Evolutionary conservation across 2,329 filamentous ascomycete species (phyloP).

Genomic region (Stenocarpella maydis): DNA sequence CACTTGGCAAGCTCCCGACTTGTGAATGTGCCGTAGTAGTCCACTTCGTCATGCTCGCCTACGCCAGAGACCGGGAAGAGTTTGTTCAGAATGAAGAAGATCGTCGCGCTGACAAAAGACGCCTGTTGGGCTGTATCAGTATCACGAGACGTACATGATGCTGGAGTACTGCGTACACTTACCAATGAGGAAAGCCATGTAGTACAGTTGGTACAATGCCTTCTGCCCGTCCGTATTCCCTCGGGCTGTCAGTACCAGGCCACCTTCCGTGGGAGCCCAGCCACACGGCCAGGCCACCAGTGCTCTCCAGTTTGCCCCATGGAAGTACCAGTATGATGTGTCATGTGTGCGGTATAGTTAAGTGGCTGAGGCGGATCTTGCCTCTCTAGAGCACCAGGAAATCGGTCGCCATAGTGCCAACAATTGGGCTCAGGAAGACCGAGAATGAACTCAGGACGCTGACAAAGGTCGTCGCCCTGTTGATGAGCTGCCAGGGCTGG

Average conservation of each 20-base stretch:
- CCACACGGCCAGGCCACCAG: conserved; percentile 53
- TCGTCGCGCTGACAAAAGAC: conserved; percentile 48
- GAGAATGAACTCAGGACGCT: conserved; percentile 50
- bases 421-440: conserved; percentile 49
- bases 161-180: conserved; percentile 26
- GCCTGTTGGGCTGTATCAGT: conserved; percentile 39
- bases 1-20: conserved; percentile 49
- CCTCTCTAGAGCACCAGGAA: conserved; percentile 47
- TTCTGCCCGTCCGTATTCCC: conserved; percentile 44
- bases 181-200: conserved; percentile 56
- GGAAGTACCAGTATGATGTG: conserved; percentile 52
- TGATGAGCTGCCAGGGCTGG: conserved; percentile 45
- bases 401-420: conserved; percentile 49
- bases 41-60: conserved; percentile 53
- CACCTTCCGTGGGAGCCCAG: conserved; percentile 53
- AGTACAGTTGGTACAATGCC: conserved; percentile 53
- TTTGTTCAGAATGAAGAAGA: conserved; percentile 45
- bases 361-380: conserved; percentile 46
- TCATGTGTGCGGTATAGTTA: conserved; percentile 46
- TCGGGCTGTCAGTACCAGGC: conserved; percentile 48
- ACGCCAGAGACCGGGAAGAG: conserved; percentile 50
- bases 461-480: conserved; percentile 43
- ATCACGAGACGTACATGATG: not conserved
- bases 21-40: conserved; percentile 56
- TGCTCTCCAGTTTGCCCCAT: conserved; percentile 53